Base-by-base conservation (phyloP, 2,329 filamentous ascomycete genomes). In the Drechslerella coelobrocha region DNA sequence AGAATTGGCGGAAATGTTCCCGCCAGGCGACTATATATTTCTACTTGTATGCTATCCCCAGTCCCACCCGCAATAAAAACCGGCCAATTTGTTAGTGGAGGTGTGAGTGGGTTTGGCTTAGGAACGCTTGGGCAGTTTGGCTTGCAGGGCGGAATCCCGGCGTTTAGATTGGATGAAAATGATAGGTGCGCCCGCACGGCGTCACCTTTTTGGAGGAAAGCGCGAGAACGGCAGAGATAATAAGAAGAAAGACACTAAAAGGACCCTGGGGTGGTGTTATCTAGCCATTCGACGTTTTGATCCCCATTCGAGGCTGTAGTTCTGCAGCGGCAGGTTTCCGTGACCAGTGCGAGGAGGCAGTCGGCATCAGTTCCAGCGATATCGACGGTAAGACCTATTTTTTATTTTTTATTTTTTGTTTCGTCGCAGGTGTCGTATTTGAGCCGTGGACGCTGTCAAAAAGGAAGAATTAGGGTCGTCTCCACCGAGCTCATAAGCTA, bases 11-110 rank as follows among this genome's bases (percentile, higher is more conserved):
- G 65, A 52, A 62, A 57, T 45, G 43, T 57, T 62, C 52, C 65
- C 65, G 63, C 52, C 63, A 34, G 56, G 63, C 63, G 53, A 69
- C 57, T 69, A 69, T 69, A 69, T 69, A 69, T 47, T 62, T 60
- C 61, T 66, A 10, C 43, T 26, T 50, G 59, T 62, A 62, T 62
- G 52, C 59, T 54, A 69, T 62, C 65, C 65, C 41, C n/a, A n/a
- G 57, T 57, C 62, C 54, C 53, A 37, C 52, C 57, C 57, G 57
- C 54, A 69, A 69, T 69, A 69, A 48, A 52, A 23, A 57, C 52
- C 45, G 61, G 65, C 61, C 65, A 69, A 53, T 62, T 69, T 61
- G 41, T 57, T 23, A 34, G 27, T 55, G 37, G 50, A 26, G 50
- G 57, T 61, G 63, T 68, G 63, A 61, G 55, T 68, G 55, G 50